Evolutionary conservation across 106 monocot species (phyloP).

Genomic region (Dendrobium officinale): DNA sequence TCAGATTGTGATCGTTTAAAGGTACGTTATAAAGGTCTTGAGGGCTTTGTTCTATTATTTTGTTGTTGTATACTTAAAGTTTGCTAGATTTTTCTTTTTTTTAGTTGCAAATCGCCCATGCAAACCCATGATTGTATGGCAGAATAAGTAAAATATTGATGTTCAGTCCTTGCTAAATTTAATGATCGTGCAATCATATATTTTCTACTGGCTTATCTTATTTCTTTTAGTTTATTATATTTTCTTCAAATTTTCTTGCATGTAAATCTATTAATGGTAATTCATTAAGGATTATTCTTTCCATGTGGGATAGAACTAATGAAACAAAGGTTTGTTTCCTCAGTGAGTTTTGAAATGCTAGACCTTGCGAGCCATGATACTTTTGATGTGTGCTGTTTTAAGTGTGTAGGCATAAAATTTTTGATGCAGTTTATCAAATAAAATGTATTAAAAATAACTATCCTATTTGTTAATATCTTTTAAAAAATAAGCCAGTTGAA

Average conservation of each 20-base stretch:
- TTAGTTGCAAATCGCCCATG: background rate
- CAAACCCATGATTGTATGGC: background rate
- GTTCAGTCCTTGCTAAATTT: background rate
- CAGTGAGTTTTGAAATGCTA: background rate
- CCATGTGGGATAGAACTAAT: background rate
- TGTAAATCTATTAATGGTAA: background rate
- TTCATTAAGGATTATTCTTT: background rate
- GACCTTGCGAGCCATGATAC: background rate
- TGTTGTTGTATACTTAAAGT: background rate
- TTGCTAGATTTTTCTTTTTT: background rate
- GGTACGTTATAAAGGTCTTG: slow-evolving; percentile 32
- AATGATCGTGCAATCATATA: background rate
- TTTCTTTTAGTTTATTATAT: background rate
- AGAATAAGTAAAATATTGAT: background rate
- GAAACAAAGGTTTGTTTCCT: background rate
- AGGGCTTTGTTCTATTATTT: slow-evolving; percentile 3
- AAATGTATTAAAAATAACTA: too few relatives aligned
- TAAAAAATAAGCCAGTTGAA: too few relatives aligned
- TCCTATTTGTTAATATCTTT: too few relatives aligned
- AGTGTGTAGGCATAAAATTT: too few relatives aligned
- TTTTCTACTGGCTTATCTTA: background rate
- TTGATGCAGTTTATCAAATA: too few relatives aligned
- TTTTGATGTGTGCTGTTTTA: too few relatives aligned
- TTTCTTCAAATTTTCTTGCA: background rate
- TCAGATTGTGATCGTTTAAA: slow-evolving; percentile 58